Conservation (phyloP, 1,284 basidiomycete species). For the Ustilago curta region DNA sequence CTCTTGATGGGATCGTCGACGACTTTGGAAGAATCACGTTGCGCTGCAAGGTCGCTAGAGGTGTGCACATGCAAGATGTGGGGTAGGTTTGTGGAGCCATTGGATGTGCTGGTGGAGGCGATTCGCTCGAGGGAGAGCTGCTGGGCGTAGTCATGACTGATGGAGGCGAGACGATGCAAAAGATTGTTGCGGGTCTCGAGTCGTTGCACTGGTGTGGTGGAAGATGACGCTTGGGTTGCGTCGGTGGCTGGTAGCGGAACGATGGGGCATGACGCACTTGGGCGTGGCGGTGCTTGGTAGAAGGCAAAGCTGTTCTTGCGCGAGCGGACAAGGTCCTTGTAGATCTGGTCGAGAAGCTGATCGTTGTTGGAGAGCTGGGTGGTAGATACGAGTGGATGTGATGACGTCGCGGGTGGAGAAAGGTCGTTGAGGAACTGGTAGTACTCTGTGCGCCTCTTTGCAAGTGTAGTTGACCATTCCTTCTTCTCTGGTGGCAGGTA, state of each 20-base stretch:
- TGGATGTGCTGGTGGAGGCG: constrained; percentile 14
- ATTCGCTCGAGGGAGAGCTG: constrained; percentile 37
- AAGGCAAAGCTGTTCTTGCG: constrained; percentile 63
- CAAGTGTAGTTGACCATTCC: constrained; percentile 54
- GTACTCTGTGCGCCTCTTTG: constrained; percentile 59
- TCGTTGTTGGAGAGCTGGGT: constrained; percentile 44
- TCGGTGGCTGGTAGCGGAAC: constrained; percentile 18
- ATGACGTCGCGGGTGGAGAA: constrained; percentile 15
- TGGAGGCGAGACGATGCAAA: constrained; percentile 37
- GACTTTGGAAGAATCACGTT: neutral
- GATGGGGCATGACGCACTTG: constrained; percentile 47
- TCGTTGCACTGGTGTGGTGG: constrained; percentile 9
- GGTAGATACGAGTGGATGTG: constrained; percentile 1
- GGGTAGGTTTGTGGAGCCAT: constrained; percentile 12
- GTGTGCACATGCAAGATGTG: constrained; percentile 33
- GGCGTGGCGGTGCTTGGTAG: constrained; percentile 46
- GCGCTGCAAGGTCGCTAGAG: constrained; percentile 3
- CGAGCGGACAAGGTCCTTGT: constrained; percentile 60
- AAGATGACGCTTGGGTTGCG: neutral
- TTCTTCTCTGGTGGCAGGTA: constrained; percentile 63
- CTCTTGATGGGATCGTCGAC: constrained; percentile 35
- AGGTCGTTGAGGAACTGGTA: constrained; percentile 62
- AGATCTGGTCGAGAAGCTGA: constrained; percentile 62
- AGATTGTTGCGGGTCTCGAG: constrained; percentile 29
- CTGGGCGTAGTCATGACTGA: constrained; percentile 51